Percentiles rank a stretch among this genome's conserved stretches.
Evolutionary conservation across 1,139 yeast genomes (phyloP).

Genomic region (Magnusiomyces ingens): DNA sequence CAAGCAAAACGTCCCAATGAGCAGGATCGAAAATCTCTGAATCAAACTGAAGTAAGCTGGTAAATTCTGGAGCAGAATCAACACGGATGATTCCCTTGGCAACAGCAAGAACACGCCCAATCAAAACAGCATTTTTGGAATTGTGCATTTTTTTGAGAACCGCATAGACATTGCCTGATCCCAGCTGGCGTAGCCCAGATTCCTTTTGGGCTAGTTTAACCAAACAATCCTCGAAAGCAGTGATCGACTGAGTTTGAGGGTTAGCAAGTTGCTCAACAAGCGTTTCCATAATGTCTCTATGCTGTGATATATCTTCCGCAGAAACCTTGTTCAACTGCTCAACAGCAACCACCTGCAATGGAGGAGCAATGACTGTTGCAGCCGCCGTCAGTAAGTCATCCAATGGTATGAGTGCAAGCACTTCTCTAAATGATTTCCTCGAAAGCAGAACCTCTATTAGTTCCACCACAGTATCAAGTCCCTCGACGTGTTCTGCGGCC

Average conservation of each 20-base stretch:
- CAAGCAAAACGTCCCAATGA: slow-evolving; percentile 17
- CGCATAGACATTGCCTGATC: slow-evolving; percentile 19
- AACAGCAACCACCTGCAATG: slow-evolving; percentile 21
- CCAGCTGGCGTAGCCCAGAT: slow-evolving; percentile 21
- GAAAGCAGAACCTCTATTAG: slow-evolving; percentile 21
- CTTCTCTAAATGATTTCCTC: slow-evolving; percentile 21
- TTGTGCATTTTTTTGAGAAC: slow-evolving; percentile 14
- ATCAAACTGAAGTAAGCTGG: slow-evolving; percentile 15
- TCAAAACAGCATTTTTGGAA: slow-evolving; percentile 17
- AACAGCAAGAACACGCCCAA: slow-evolving; percentile 22
- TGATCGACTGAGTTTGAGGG: slow-evolving; percentile 7
- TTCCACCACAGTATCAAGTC: slow-evolving; percentile 18
- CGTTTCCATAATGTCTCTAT: slow-evolving; percentile 20
- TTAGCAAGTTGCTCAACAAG: slow-evolving; percentile 18
- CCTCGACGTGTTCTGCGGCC: slow-evolving; percentile 13
- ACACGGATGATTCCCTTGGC: slow-evolving; percentile 18
- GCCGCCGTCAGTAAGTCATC: slow-evolving; percentile 22
- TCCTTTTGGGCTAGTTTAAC: slow-evolving; percentile 14
- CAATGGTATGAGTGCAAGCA: slow-evolving; percentile 18
- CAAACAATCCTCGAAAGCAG: slow-evolving; percentile 16
- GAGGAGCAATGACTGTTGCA: slow-evolving; percentile 17
- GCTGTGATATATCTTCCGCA: slow-evolving; percentile 22
- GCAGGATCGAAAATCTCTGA: slow-evolving; percentile 7
- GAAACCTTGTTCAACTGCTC: slow-evolving; percentile 19
- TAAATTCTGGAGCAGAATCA: slow-evolving; percentile 9